Base-by-base conservation (phyloP, 2,329 filamentous ascomycete genomes). In the Daldinia sp. region DNA sequence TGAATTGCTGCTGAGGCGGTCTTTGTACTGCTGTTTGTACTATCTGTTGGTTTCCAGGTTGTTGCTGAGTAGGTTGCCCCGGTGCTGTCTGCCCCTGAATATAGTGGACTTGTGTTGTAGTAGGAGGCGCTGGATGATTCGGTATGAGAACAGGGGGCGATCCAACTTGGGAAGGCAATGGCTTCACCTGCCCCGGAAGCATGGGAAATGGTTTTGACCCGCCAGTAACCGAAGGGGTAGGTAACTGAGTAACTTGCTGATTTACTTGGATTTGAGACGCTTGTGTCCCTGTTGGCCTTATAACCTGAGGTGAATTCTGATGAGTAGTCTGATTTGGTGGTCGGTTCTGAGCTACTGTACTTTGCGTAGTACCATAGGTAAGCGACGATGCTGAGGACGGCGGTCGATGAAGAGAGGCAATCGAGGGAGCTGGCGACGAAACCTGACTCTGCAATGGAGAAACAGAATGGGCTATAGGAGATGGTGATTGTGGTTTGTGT, bases 101-200 rank as follows among this genome's bases (percentile, higher is more conserved):
- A 42, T 60, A 13, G 33, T 63, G 67, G 18, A n/a, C 12, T 5
- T 63, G 65, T 33, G 20, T 10, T 42, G 44, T 20, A 6, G 42
- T 13, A 44, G 54, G 41, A 44, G 64, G 39, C 28, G 51, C 20
- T 35, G 41, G 50, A 35, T 71, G 72, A 4, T 48, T 4, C 2
- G 56, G 62, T 23, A 64, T 28, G 6, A 62, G 56, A 33, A 69
- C 30, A 23, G 72, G 60, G 23, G 60, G n/a, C 1, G 74, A 69
- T 33, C 76, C 73, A 15, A 76, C 18, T 59, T 78, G 76, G 5
- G 75, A 77, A 13, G 75, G 74, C 18, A 77, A 54, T 13, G 76
- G 74, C 12, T 68, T 76, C 18, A 77, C 72, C 61, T 78, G 76
- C n/a, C 76, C 76, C 1, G 74, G 75, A 48, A 77, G 71, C 75